Percentiles rank a stretch among this genome's conserved stretches.
phyloP scores from a whole-genome alignment of 495 filamentous ascomycete species.

The Penicillium herquei region DNA sequence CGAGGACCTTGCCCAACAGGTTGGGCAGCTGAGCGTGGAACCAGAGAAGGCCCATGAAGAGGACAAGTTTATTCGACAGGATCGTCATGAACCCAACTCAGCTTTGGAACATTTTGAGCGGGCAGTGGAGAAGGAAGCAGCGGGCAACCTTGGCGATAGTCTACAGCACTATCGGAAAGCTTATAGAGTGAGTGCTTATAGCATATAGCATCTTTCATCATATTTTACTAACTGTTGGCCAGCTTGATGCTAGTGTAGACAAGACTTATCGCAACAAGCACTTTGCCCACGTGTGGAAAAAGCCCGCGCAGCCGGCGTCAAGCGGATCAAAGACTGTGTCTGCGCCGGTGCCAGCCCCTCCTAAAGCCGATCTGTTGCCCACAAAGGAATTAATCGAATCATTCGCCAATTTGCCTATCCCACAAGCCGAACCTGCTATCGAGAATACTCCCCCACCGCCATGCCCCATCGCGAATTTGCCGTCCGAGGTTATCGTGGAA shows the following conservation, averaged over 20 bases:
- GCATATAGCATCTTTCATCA: slow-evolving; percentile 5
- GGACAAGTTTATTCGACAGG: slow-evolving; percentile 25
- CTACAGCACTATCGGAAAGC: slow-evolving; percentile 85
- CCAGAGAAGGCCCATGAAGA: slow-evolving; percentile 36
- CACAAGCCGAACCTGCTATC: slow-evolving; percentile 51
- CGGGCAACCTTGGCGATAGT: slow-evolving; percentile 87
- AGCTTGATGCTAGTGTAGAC: slow-evolving; percentile 84
- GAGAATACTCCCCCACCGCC: slow-evolving; percentile 67
- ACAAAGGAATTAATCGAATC: slow-evolving; percentile 69
- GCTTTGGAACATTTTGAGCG: slow-evolving; percentile 92
- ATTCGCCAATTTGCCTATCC: slow-evolving; percentile 68
- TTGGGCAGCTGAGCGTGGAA: slow-evolving; percentile 32
- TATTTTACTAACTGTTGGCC: slow-evolving; percentile 16
- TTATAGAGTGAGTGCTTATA: slow-evolving; percentile 60
- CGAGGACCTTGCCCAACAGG: slow-evolving; percentile 41
- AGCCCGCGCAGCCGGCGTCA: slow-evolving; percentile 53
- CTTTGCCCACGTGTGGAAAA: slow-evolving; percentile 63
- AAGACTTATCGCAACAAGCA: slow-evolving; percentile 86
- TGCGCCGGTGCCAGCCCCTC: slow-evolving; percentile 51
- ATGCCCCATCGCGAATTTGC: slow-evolving; percentile 74
- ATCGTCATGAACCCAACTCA: slow-evolving; percentile 59
- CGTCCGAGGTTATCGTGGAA: slow-evolving; percentile 78
- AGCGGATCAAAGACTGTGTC: slow-evolving; percentile 50
- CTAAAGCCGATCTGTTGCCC: slow-evolving; percentile 45
- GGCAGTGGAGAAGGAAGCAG: slow-evolving; percentile 83